Conservation (phyloP, 345 rosid genomes). For the Pseudoturritis turrita region DNA sequence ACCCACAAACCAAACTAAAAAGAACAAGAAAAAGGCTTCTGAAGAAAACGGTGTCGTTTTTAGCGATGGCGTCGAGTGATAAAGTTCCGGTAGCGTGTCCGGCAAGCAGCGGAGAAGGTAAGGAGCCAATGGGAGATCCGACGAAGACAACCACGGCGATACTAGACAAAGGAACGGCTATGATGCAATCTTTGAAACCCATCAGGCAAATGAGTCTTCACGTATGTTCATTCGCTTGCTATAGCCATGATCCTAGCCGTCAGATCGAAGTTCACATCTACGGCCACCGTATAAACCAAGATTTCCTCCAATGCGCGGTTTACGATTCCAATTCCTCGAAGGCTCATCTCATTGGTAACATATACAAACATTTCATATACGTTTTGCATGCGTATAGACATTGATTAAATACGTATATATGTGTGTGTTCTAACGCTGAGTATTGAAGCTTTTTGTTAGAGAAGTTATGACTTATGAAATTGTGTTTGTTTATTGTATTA, state of each 20-base stretch:
- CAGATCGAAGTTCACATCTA: conserved; percentile 76
- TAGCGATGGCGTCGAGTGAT: conserved; percentile 31
- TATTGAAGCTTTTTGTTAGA: neutral
- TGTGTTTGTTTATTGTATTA: neutral
- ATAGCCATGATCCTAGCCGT: conserved; percentile 72
- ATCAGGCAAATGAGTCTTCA: conserved; percentile 61
- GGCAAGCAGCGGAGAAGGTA: conserved; percentile 16
- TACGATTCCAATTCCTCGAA: conserved; percentile 50
- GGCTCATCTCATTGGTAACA: conserved; percentile 68
- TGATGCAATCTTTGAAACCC: conserved; percentile 72
- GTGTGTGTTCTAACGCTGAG: no score
- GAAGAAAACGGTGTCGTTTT: neutral
- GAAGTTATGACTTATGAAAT: neutral
- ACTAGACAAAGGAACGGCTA: conserved; percentile 49
- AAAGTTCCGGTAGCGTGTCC: conserved; percentile 27
- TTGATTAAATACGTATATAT: no score
- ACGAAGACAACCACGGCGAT: conserved; percentile 44
- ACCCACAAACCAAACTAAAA: neutral
- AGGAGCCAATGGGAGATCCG: conserved; percentile 41
- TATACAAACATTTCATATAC: neutral
- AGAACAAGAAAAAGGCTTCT: neutral
- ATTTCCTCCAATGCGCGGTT: conserved; percentile 80
- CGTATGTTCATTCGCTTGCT: conserved; percentile 65
- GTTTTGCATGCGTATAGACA: no score
- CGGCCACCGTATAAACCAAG: conserved; percentile 60